Evolutionary conservation across 257 asterid species (phyloP).

Genomic region (Gardenia jasminoides): DNA sequence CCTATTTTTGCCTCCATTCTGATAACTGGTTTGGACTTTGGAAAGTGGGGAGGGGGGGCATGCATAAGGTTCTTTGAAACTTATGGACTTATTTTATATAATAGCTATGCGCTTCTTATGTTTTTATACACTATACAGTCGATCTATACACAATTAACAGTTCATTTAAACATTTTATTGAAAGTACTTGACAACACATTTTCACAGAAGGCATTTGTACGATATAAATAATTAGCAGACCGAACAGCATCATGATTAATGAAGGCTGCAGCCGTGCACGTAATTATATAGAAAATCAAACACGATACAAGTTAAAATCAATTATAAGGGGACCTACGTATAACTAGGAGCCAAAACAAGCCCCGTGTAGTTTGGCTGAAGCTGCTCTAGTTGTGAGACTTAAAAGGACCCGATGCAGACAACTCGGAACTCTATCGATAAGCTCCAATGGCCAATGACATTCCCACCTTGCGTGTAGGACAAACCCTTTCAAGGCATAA

Average conservation of each 20-base stretch:
- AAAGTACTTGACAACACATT: no score
- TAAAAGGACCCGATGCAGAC: background rate
- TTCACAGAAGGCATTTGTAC: no score
- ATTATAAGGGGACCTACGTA: background rate
- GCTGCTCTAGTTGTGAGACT: background rate
- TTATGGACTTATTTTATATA: no score
- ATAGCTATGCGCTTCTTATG: no score
- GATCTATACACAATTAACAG: background rate
- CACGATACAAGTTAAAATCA: no score
- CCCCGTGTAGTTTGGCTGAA: background rate
- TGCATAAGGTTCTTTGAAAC: background rate
- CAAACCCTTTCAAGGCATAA: background rate
- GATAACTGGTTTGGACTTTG: no score
- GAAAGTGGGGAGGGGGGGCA: no score
- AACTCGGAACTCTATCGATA: slow-evolving; percentile 11
- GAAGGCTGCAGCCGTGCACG: background rate
- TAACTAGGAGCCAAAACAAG: no score
- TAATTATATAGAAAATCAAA: no score
- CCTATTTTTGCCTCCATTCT: background rate
- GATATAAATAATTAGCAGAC: no score
- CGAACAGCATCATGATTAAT: no score
- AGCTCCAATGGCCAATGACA: slow-evolving; percentile 15
- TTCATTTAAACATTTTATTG: background rate
- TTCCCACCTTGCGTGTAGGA: background rate
- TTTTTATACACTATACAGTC: background rate